Evolutionary conservation across 352 stramenopile genomes (phyloP).

Genomic region (Globisporangium rhizosaccharum): DNA sequence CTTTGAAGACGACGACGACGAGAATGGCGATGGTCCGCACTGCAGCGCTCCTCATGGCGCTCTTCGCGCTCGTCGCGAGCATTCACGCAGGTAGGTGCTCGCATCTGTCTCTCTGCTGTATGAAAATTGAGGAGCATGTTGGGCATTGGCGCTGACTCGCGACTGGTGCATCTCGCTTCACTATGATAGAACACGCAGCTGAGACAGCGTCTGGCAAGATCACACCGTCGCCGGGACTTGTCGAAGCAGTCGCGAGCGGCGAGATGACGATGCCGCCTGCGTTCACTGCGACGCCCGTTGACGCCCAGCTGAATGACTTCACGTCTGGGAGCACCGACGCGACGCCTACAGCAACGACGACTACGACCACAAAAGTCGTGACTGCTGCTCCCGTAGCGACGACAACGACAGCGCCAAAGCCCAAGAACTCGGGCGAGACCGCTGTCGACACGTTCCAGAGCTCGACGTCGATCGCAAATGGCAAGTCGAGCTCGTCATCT

Average conservation of each 20-base stretch:
- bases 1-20: neutral
- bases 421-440: constrained; percentile 1
- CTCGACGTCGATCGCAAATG: neutral
- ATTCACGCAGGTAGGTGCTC: neutral
- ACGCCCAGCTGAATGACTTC: neutral
- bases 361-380: neutral
- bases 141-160: neutral
- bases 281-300: constrained; percentile 12
- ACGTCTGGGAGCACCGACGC: neutral
- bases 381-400: neutral
- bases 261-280: constrained; percentile 2
- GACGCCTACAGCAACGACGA: neutral
- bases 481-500: neutral
- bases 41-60: neutral
- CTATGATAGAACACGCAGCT: neutral
- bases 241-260: constrained; percentile 10
- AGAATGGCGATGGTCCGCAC: neutral
- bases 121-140: neutral
- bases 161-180: neutral
- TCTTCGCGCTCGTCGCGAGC: neutral
- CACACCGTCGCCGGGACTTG: constrained; percentile 8
- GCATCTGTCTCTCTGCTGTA: neutral
- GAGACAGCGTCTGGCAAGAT: constrained; percentile 7
- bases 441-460: constrained; percentile 16
- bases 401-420: neutral